These are phyloP conservation scores for Yarrowia sp. DNA, from an alignment of 805 yeast genomes.

Conservation along the genomic window DNA sequence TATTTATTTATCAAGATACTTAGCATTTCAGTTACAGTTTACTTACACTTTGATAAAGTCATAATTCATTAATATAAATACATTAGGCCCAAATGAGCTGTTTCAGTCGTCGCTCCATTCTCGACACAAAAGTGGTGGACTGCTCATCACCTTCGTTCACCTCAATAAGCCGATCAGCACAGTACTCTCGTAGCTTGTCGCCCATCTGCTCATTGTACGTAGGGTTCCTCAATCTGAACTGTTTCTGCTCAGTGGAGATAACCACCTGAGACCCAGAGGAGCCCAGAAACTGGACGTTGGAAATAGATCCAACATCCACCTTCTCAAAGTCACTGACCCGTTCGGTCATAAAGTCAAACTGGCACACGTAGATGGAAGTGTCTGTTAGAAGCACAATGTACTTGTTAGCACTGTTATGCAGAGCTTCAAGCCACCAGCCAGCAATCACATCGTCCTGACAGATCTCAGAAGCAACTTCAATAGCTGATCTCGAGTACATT, in stretches of 20 bases:
- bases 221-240: neutral
- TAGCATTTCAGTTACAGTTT: too few species aligned
- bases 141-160: neutral
- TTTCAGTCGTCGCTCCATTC: conserved; percentile 10
- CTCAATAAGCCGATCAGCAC: neutral
- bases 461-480: conserved; percentile 32
- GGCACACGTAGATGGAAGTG: conserved; percentile 34
- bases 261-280: conserved; percentile 1
- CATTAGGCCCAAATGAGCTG: conserved; percentile 15
- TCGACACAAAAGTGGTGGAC: neutral
- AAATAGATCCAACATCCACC: neutral
- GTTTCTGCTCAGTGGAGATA: neutral
- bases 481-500: conserved; percentile 35
- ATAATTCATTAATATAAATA: neutral
- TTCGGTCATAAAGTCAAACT: conserved; percentile 32
- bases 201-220: neutral
- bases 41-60: neutral
- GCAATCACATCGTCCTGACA: conserved; percentile 37
- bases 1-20: neutral
- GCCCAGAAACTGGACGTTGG: conserved; percentile 1
- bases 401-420: conserved; percentile 33
- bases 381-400: conserved; percentile 36
- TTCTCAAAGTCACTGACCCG: conserved; percentile 31
- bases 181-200: conserved; percentile 1
- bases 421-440: conserved; percentile 41